Evolutionary conservation across 2,329 filamentous ascomycete genomes (phyloP).

Genomic region (Aureobasidium uvarum): DNA sequence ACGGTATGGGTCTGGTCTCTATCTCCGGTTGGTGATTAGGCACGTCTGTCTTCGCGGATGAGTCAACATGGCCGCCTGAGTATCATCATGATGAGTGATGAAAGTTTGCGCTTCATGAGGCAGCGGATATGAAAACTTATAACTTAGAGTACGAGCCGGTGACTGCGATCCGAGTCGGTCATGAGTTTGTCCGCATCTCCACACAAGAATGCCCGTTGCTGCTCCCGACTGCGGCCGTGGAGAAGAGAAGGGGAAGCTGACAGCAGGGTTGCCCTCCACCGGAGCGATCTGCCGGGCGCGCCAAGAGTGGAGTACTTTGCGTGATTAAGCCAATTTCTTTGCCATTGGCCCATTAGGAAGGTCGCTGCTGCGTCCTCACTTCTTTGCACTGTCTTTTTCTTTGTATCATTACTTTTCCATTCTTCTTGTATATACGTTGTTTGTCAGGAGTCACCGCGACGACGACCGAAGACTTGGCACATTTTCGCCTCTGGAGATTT

Average conservation of each 20-base stretch:
- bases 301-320: conserved; percentile 14
- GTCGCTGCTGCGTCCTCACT: not conserved
- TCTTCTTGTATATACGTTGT: not conserved
- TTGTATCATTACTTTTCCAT: not conserved
- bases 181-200: not conserved
- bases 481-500: not conserved
- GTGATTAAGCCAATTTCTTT: conserved; percentile 21
- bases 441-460: not conserved
- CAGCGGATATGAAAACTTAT: not conserved
- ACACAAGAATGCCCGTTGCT: not conserved
- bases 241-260: not conserved
- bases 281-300: not conserved
- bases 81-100: not conserved
- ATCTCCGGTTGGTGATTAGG: not conserved
- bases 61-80: not conserved
- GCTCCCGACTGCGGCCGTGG: not conserved
- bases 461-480: not conserved
- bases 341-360: conserved; percentile 2
- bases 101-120: too few species aligned
- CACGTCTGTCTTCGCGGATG: not conserved
- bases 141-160: not conserved
- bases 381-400: not conserved
- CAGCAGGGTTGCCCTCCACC: conserved; percentile 4
- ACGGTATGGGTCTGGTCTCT: not conserved
- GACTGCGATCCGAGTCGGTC: not conserved